These are phyloP conservation scores for Cystobasidium onofrii DNA, from an alignment of 768 basidiomycete species.

Conservation along the genomic window DNA sequence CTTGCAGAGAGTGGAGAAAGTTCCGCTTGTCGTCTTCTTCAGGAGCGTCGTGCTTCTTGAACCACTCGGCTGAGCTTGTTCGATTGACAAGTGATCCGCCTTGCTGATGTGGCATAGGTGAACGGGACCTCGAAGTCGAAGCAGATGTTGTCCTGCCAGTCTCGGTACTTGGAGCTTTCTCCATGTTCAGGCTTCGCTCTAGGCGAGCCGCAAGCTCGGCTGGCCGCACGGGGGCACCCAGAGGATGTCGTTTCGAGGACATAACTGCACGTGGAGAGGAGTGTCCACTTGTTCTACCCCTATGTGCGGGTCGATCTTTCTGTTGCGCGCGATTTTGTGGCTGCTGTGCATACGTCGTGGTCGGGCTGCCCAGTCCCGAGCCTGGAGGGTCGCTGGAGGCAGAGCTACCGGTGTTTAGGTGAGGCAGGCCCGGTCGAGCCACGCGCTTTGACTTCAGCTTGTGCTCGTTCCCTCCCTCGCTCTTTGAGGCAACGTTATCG, in stretches of 20 bases:
- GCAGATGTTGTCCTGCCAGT: conserved; percentile 53
- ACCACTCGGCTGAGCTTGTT: conserved; percentile 22
- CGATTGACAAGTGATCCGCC: neutral
- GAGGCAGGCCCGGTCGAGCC: neutral
- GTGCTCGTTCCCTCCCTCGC: conserved; percentile 20
- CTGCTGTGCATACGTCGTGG: neutral
- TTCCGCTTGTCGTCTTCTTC: conserved; percentile 34
- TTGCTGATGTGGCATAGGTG: conserved; percentile 64
- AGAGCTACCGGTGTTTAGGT: conserved; percentile 10
- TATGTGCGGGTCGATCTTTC: neutral
- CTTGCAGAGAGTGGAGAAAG: conserved; percentile 58
- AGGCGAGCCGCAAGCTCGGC: conserved; percentile 31
- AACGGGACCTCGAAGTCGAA: conserved; percentile 87
- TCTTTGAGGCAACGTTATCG: neutral
- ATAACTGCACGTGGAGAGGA: conserved; percentile 34
- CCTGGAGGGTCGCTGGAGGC: neutral
- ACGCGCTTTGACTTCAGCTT: neutral
- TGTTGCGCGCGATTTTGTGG: neutral
- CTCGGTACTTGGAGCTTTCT: neutral
- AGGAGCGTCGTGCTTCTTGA: neutral
- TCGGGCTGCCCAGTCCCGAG: conserved; percentile 9
- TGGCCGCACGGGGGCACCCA: conserved; percentile 31
- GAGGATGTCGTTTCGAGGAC: conserved; percentile 33
- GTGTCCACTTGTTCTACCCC: conserved; percentile 4
- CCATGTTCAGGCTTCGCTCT: conserved; percentile 1